Conservation (phyloP, 1,284 basidiomycete genomes). For the Hymenochaete sp. region DNA sequence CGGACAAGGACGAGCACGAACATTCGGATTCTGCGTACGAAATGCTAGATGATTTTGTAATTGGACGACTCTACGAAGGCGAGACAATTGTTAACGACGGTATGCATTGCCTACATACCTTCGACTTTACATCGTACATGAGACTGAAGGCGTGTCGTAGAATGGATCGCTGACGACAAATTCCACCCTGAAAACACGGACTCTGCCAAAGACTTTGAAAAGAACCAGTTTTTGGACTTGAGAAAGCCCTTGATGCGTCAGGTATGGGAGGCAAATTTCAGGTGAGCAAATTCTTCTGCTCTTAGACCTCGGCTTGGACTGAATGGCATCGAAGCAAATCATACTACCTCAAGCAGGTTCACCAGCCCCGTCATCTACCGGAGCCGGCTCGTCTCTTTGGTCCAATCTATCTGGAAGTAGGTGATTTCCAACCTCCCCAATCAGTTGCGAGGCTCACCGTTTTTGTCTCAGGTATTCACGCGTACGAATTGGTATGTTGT, state of each 20-base stretch:
- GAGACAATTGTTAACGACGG: constrained; percentile 73
- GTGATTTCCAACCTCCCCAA: constrained; percentile 29
- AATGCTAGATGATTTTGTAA: constrained; percentile 81
- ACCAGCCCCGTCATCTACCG: constrained; percentile 87
- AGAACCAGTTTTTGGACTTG: constrained; percentile 91
- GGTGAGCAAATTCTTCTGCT: constrained; percentile 31
- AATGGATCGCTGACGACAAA: constrained; percentile 82
- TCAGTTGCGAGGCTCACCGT: neutral
- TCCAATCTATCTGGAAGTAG: constrained; percentile 74
- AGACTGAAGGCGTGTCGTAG: constrained; percentile 30
- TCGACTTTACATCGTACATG: constrained; percentile 4
- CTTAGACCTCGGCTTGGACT: neutral
- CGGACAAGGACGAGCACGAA: constrained; percentile 77
- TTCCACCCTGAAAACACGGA: constrained; percentile 88
- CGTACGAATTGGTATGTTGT: constrained; percentile 93
- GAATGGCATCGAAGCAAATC: constrained; percentile 55
- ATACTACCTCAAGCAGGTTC: constrained; percentile 94
- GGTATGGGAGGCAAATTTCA: constrained; percentile 78
- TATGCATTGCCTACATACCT: constrained; percentile 33
- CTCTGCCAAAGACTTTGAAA: constrained; percentile 67
- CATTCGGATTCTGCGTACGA: constrained; percentile 91
- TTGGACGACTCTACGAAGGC: constrained; percentile 75
- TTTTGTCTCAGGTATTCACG: constrained; percentile 56
- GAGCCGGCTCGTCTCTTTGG: constrained; percentile 87
- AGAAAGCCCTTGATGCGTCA: constrained; percentile 79